Evolutionary conservation across 2,329 filamentous ascomycete species (phyloP), one percentile per base, ranked within the genome.

Genomic region (Fusarium sp.): DNA sequence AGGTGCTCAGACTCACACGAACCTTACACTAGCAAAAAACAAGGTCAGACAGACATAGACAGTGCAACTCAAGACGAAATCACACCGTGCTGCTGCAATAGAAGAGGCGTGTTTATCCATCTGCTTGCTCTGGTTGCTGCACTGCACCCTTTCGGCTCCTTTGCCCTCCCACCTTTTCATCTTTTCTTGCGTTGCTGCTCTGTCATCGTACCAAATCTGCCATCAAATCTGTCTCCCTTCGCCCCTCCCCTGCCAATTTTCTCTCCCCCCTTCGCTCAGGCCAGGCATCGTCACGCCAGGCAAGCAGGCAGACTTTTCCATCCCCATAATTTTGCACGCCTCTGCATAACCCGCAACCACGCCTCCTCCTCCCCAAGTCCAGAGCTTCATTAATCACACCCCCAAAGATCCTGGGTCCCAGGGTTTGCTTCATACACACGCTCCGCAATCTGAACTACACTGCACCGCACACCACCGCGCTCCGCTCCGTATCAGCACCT

Each of bases 311-410:
- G 48, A 73, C 64, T 73, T 70, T 67, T 62, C 72, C 55, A 72
- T 76, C 74, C 74, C 69, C 73, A 66, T 74, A 72, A 64, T 77
- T 81, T 80, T 78, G 75, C 80, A 82, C 81, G 79, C 81, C 79
- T 80, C 81, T 79, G 72, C 77, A 70, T 66, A 76, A 75, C 78
- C 79, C 76, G 74, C 79, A 76, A 79, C 80, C 81, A 83, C 82
- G 79, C 82, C 82, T 82, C 82, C 73, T 70, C 73, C 82, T 71
- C 66, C 73, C 75, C 57, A 74, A 70, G 77, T 78, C 75, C 78
- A 81, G 78, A 76, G 63, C 74, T 72, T 75, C 74, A 82, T 83
- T 83, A 83, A 82, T 82, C 82, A 83, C 82, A 83, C 82, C 80
- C 82, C 82, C 82, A 78, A 76, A 78, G 75, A 78, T 78, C 76